phyloP scores from a whole-genome alignment of 768 basidiomycete species.

The Leccinum longicurvipes region DNA sequence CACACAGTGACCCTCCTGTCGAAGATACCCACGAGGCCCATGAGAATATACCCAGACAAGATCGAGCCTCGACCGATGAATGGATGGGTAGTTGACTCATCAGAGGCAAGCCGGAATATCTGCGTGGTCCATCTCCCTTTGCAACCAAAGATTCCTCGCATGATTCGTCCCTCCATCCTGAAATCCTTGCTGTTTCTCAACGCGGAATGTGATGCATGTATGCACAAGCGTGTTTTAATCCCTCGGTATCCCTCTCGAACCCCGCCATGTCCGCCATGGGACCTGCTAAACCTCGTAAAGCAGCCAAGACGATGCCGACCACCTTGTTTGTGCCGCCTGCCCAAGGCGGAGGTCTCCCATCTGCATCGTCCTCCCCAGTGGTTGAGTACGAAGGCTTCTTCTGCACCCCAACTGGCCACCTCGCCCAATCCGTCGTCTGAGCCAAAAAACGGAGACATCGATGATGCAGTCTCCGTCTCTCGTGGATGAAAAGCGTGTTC shows the following conservation, averaged over 20 bases:
- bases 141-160: too few species aligned
- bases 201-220: conserved; percentile 36
- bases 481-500: conserved; percentile 31
- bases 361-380: too few species aligned
- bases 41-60: conserved; percentile 2
- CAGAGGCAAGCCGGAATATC: too few species aligned
- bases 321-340: too few species aligned
- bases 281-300: conserved; percentile 23
- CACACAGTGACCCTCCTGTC: too few species aligned
- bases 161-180: conserved; percentile 22
- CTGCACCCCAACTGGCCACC: conserved; percentile 28
- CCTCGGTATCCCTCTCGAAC: conserved; percentile 65
- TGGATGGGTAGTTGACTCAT: too few species aligned
- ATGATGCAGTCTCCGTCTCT: too few species aligned
- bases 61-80: too few species aligned
- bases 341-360: conserved; percentile 17
- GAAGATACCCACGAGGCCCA: conserved; percentile 12
- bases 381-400: conserved; percentile 9
- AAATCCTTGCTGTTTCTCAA: conserved; percentile 15
- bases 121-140: too few species aligned
- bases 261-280: conserved; percentile 36
- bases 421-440: conserved; percentile 25
- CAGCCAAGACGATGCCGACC: too few species aligned
- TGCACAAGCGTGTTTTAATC: conserved; percentile 69
- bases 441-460: conserved; percentile 22